A percentile compares a stretch with the other conserved stretches of the same genome.
Evolutionary conservation across 2,329 filamentous ascomycete species (phyloP).

Genomic region (Trichoderma cornu-damae): DNA sequence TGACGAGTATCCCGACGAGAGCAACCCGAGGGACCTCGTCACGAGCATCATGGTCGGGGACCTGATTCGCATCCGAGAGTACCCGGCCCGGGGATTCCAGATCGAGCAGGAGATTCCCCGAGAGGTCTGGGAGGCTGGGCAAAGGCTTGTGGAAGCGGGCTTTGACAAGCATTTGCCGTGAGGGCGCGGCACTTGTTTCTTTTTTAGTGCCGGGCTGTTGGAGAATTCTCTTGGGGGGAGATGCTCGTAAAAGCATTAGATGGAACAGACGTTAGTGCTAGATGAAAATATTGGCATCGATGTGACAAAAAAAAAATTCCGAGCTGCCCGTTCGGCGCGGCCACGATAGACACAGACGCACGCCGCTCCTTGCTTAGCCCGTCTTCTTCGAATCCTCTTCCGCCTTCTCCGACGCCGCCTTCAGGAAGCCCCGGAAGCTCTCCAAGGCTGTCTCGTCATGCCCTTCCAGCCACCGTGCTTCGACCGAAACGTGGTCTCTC

Average conservation of each 20-base stretch:
- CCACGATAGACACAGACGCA: not conserved
- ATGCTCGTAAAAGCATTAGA: not conserved
- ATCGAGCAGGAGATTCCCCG: conserved; percentile 39
- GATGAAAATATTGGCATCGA: not conserved
- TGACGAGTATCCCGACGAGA: conserved; percentile 38
- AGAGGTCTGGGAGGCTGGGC: conserved; percentile 39
- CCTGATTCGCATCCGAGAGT: conserved; percentile 39
- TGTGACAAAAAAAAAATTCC: too few species aligned
- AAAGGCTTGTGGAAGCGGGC: conserved; percentile 37
- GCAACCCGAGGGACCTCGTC: conserved; percentile 40
- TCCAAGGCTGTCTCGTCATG: conserved; percentile 70
- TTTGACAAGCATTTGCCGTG: conserved; percentile 37
- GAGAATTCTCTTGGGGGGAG: not conserved
- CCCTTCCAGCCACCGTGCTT: conserved; percentile 64
- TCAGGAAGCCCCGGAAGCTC: conserved; percentile 80
- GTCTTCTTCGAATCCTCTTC: not conserved
- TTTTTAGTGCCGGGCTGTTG: not conserved
- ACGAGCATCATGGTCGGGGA: conserved; percentile 44
- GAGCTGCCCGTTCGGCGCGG: too few species aligned
- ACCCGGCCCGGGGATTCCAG: conserved; percentile 41
- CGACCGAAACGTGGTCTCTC: conserved; percentile 40
- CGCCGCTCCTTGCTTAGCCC: not conserved
- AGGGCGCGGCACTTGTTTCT: too few species aligned
- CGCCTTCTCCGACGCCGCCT: conserved; percentile 33
- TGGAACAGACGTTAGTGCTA: not conserved